phyloP scores from a whole-genome alignment of 495 filamentous ascomycete genomes.

The Xylaria longipes region DNA sequence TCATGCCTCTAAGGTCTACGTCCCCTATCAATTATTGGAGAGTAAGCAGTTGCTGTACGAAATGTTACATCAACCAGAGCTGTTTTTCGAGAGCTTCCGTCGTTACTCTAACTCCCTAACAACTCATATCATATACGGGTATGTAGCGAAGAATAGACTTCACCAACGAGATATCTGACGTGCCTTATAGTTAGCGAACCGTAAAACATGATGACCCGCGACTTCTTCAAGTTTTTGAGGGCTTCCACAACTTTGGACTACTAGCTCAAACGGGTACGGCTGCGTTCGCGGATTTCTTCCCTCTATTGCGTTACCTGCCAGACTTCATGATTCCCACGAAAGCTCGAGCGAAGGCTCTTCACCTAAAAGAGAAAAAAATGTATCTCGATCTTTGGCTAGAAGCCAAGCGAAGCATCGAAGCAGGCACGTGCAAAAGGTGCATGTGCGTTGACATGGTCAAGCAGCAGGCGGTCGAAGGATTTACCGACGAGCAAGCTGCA shows the following conservation, averaged over 20 bases:
- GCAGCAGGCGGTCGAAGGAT: background rate
- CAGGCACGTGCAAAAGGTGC: background rate
- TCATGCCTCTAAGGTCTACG: background rate
- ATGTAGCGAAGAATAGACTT: background rate
- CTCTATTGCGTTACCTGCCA: background rate
- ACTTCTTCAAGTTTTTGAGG: constrained; percentile 3
- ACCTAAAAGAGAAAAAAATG: background rate
- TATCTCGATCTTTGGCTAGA: background rate
- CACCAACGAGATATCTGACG: background rate
- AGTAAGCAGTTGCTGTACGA: background rate
- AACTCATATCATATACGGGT: background rate
- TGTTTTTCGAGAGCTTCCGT: constrained; percentile 2
- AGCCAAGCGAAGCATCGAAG: background rate
- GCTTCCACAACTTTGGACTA: background rate
- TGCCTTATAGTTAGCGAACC: background rate
- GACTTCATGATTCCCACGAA: background rate
- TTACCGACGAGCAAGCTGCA: background rate
- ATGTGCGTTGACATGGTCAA: background rate
- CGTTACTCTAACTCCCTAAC: background rate
- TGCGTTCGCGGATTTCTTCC: background rate
- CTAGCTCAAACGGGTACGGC: background rate
- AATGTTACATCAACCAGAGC: background rate
- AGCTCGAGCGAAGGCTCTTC: background rate
- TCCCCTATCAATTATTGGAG: background rate
- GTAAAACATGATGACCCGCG: background rate